These are phyloP conservation scores for Syzygium aqueum DNA, from an alignment of 345 rosid species.

Conservation along the genomic window DNA sequence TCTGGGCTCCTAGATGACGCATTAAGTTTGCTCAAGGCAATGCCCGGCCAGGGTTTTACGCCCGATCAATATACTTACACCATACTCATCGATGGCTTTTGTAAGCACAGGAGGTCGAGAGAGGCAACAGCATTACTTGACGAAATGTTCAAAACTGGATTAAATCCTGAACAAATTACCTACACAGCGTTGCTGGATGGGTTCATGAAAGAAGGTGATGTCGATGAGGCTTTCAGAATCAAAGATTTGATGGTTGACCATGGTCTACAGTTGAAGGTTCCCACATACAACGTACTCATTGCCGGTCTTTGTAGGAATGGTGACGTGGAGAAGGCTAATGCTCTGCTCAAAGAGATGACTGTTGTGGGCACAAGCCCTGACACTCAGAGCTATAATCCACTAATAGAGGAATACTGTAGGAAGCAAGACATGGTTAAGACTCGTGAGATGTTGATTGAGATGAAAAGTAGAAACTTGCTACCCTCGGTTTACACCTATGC, in stretches of 20 bases:
- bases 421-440: constrained; percentile 24
- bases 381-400: constrained; percentile 37
- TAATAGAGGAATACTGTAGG: constrained; percentile 57
- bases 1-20: constrained; percentile 52
- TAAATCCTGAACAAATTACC: constrained; percentile 32
- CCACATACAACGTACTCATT: constrained; percentile 42
- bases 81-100: constrained; percentile 41
- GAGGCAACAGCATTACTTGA: constrained; percentile 49
- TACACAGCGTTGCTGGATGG: constrained; percentile 53
- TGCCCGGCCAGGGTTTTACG: constrained; percentile 41
- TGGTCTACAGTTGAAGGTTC: constrained; percentile 26
- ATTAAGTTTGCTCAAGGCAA: constrained; percentile 29
- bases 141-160: constrained; percentile 44
- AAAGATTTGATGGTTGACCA: constrained; percentile 50
- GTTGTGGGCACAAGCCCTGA: constrained; percentile 41
- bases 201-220: constrained; percentile 44
- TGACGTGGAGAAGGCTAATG: constrained; percentile 51
- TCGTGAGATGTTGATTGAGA: constrained; percentile 37
- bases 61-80: constrained; percentile 31
- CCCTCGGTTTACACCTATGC: constrained; percentile 38
- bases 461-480: constrained; percentile 46
- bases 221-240: constrained; percentile 38
- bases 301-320: constrained; percentile 48
- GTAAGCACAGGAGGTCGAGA: constrained; percentile 36
- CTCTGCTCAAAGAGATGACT: constrained; percentile 58